Percentiles rank a stretch among this genome's conserved stretches.
Conservation (phyloP, 1,139 yeast species). For the Saccharomycopsis crataegensis region DNA sequence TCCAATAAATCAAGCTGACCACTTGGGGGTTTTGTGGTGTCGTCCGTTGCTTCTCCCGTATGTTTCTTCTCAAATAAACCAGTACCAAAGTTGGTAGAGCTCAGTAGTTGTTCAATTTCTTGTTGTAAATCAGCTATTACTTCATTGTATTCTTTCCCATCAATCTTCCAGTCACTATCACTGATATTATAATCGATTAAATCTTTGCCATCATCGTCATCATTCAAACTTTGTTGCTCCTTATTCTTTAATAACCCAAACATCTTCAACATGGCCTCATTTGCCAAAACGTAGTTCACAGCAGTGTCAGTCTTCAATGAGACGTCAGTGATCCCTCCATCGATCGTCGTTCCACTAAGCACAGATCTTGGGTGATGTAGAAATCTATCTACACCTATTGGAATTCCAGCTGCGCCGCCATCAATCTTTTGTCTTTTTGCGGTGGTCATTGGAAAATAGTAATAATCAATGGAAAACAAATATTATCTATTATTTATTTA, state of each 20-base stretch:
- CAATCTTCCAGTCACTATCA: conserved; percentile 2
- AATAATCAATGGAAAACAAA: too few relatives aligned
- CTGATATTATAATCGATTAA: conserved; percentile 3
- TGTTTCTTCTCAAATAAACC: background rate
- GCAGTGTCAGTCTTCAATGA: conserved; percentile 16
- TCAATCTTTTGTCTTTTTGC: background rate
- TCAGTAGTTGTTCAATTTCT: conserved; percentile 1
- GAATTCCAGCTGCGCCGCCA: background rate
- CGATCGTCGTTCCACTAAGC: conserved; percentile 14
- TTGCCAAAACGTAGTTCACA: conserved; percentile 17
- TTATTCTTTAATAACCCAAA: conserved; percentile 14
- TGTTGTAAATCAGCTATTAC: background rate
- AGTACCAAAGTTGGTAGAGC: background rate
- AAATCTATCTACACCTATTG: conserved; percentile 5
- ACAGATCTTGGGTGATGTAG: conserved; percentile 18
- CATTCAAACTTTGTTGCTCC: background rate
- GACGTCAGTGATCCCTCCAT: conserved; percentile 15
- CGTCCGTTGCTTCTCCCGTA: background rate
- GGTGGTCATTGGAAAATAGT: too few relatives aligned
- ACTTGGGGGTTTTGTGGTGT: too few relatives aligned
- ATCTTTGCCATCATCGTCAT: background rate
- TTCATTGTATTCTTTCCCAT: conserved; percentile 2
- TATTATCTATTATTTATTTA: too few relatives aligned
- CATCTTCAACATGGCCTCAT: conserved; percentile 13
- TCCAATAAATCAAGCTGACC: conserved; percentile 4